Conservation (phyloP, 202 grass and related monocot species). For the Saccharum hybrid region DNA sequence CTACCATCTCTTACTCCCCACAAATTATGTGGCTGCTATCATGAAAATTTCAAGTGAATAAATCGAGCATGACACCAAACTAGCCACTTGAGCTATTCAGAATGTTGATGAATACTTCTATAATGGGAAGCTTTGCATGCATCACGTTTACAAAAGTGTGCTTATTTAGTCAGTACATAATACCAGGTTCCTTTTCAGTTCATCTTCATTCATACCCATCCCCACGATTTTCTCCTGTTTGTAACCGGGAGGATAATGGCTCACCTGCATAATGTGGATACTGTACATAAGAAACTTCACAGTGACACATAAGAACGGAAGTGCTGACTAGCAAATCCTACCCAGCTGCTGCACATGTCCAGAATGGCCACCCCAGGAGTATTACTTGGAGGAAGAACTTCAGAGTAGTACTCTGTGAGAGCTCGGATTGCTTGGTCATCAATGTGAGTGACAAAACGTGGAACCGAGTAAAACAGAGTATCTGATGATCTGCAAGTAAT, state of each 20-base stretch:
- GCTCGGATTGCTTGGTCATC: slow-evolving; percentile 82
- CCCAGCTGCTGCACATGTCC: slow-evolving; percentile 99
- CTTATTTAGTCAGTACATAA: slow-evolving; percentile 3
- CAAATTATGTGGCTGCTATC: not conserved
- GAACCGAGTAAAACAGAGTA: slow-evolving; percentile 75
- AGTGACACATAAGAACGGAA: slow-evolving; percentile 15
- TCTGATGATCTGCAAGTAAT: slow-evolving; percentile 68
- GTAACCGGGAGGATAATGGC: slow-evolving; percentile 86
- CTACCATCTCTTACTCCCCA: not conserved
- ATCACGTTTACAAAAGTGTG: slow-evolving; percentile 21
- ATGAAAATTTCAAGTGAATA: not conserved
- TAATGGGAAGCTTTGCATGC: not conserved
- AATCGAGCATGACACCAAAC: not conserved
- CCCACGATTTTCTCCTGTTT: slow-evolving; percentile 82
- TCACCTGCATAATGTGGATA: slow-evolving; percentile 66
- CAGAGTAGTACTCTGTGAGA: slow-evolving; percentile 81
- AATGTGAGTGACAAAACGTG: slow-evolving; percentile 96
- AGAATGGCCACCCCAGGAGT: slow-evolving; percentile 66
- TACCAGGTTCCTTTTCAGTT: slow-evolving; percentile 88
- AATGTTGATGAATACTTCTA: not conserved
- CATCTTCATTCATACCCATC: slow-evolving; percentile 97
- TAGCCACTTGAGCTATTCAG: not conserved
- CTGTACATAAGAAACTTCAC: not conserved
- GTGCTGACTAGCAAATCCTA: slow-evolving; percentile 36
- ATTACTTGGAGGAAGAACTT: slow-evolving; percentile 86